phyloP scores from a whole-genome alignment of 805 yeast species.

The Yamadazyma paraphyllophila region DNA sequence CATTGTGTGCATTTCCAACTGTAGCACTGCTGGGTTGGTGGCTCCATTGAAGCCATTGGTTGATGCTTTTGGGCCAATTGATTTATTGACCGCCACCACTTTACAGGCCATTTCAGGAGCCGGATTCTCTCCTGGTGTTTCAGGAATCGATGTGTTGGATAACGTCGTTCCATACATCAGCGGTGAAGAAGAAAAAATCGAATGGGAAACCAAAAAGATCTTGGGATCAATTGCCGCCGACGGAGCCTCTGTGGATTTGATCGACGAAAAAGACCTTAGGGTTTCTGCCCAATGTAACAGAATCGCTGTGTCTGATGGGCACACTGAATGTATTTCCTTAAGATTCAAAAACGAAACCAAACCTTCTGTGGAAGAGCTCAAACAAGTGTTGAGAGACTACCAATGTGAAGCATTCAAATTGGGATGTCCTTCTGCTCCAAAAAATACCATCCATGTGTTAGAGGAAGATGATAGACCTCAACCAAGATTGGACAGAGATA shows the following conservation, averaged over 20 bases:
- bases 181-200: constrained; percentile 98
- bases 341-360: constrained; percentile 79
- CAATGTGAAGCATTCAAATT: constrained; percentile 77
- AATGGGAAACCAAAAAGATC: constrained; percentile 97
- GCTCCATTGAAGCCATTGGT: constrained; percentile 95
- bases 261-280: constrained; percentile 67
- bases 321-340: constrained; percentile 90
- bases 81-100: constrained; percentile 82
- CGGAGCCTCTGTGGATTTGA: constrained; percentile 54
- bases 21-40: constrained; percentile 97
- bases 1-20: constrained; percentile 93
- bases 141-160: constrained; percentile 92
- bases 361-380: constrained; percentile 81
- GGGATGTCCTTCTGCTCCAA: constrained; percentile 90
- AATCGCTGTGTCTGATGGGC: constrained; percentile 97
- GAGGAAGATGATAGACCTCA: constrained; percentile 95
- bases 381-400: constrained; percentile 66
- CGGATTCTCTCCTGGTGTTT: constrained; percentile 96
- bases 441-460: constrained; percentile 84
- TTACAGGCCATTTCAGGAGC: constrained; percentile 98
- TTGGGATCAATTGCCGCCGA: constrained; percentile 61
- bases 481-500: constrained; percentile 94
- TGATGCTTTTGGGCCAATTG: constrained; percentile 87
- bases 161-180: constrained; percentile 92
- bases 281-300: constrained; percentile 97